phyloP scores from a whole-genome alignment of 2,329 filamentous ascomycete species.

The Alternaria consortialis region DNA sequence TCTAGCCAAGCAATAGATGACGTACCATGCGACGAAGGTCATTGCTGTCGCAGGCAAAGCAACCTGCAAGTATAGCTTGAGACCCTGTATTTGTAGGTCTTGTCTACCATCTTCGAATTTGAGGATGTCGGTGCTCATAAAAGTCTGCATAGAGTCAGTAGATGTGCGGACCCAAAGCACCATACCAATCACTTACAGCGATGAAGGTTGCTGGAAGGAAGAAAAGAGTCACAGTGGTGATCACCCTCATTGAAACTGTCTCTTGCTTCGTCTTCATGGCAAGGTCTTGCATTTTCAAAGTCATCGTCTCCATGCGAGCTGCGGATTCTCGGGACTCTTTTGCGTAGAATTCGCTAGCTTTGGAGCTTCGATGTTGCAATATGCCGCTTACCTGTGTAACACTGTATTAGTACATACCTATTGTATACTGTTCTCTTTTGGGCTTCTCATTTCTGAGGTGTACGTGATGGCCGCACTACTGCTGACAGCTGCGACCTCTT shows the following conservation, averaged over 20 bases:
- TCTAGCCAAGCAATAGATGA: slow-evolving; percentile 44
- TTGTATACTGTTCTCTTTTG: too few species aligned
- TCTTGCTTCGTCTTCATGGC: slow-evolving; percentile 51
- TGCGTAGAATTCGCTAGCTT: slow-evolving; percentile 38
- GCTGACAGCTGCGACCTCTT: too few species aligned
- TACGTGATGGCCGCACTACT: too few species aligned
- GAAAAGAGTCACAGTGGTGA: slow-evolving; percentile 55
- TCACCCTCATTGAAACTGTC: slow-evolving; percentile 55
- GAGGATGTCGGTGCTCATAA: slow-evolving; percentile 55
- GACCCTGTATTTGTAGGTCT: slow-evolving; percentile 24
- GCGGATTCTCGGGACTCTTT: slow-evolving; percentile 31
- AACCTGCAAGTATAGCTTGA: slow-evolving; percentile 46
- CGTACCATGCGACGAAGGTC: slow-evolving; percentile 49
- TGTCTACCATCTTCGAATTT: slow-evolving; percentile 26
- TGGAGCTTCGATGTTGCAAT: slow-evolving; percentile 46
- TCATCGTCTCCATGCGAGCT: slow-evolving; percentile 42
- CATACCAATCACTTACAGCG: slow-evolving; percentile 42
- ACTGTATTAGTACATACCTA: background rate
- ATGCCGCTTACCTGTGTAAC: slow-evolving; percentile 42
- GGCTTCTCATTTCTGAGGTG: too few species aligned
- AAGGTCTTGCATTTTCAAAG: slow-evolving; percentile 39
- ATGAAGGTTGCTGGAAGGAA: slow-evolving; percentile 57
- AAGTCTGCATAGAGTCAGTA: slow-evolving; percentile 40
- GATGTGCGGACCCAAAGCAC: background rate
- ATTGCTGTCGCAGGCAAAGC: slow-evolving; percentile 48